Conservation (phyloP, 1,284 basidiomycete species). For the Moesziomyces sp. region DNA sequence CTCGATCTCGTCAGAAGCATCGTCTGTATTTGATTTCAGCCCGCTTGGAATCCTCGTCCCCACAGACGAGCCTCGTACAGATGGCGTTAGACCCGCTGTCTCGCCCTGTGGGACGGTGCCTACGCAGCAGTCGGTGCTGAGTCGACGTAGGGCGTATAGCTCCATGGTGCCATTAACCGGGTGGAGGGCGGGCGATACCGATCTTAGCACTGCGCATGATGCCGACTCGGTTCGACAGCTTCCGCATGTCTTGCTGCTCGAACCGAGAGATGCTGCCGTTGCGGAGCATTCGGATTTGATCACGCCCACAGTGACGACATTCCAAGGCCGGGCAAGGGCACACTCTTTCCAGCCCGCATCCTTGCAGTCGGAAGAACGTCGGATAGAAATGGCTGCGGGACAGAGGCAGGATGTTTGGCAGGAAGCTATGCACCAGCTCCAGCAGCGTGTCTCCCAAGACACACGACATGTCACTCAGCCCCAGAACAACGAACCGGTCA, state of each 20-base stretch:
- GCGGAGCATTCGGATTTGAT: neutral
- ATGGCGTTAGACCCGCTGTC: no score
- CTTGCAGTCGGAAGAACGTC: no score
- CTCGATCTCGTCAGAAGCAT: constrained; percentile 17
- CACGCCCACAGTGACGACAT: constrained; percentile 27
- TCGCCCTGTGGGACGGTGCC: no score
- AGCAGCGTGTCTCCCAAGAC: constrained; percentile 3
- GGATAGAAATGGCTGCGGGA: neutral
- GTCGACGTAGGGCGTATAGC: constrained; percentile 25
- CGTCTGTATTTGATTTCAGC: constrained; percentile 24
- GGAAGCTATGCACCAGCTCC: constrained; percentile 17
- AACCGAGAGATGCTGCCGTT: neutral
- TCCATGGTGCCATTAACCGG: constrained; percentile 33
- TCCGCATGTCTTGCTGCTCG: constrained; percentile 17
- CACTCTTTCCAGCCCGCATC: constrained; percentile 13
- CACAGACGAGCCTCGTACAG: neutral
- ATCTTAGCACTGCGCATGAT: neutral
- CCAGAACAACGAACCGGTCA: neutral
- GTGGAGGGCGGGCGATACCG: constrained; percentile 24
- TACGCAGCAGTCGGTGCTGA: neutral
- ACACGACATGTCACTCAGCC: neutral
- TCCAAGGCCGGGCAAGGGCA: constrained; percentile 18
- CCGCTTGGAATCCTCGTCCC: constrained; percentile 30
- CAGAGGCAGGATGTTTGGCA: constrained; percentile 17
- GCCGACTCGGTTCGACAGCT: neutral